Evolutionary conservation across 2,329 filamentous ascomycete species (phyloP), one percentile per base, ranked within the genome.

Genomic region (Colletotrichum neosansevieriae): DNA sequence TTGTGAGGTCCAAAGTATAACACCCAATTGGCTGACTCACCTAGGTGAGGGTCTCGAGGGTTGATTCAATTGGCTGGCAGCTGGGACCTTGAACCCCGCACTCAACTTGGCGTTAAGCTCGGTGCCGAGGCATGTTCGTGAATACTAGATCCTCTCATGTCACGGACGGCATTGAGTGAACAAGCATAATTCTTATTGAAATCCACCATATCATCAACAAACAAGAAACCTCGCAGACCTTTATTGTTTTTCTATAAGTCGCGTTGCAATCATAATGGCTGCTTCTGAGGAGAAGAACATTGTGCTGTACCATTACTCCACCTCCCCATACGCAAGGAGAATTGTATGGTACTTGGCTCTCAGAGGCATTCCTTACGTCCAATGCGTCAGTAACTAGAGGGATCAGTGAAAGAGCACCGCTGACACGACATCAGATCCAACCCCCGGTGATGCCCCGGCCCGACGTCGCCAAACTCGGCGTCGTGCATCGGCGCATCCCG

Each of bases 401-500:
- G 11, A 44, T 36, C 15, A 15, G 24, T 21, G 19, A 12, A 15
- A 44, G 40, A 57, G 63, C 45, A 51, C 38, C 36, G 40, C 45
- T 67, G 29, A 29, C 36, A 65, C 24, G 3, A 12, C 32, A 32
- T 24, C 69, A 91, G 89, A 77, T 89, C 57, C 91, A 93, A 88
- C 89, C 91, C 0, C 79, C 82, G 3, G 84, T 86, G 38, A 81
- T 93, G 75, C 91, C 91, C 6, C 88, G 91, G 29, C 89, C 90
- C 1, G 89, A 92, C 75, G 75, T 93, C 13, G 77, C 80, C 17
- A 79, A 81, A 1, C 83, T 94, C 13, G 89, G 89, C 29, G 83
- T 93, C 62, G 80, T 82, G 6, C 91, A 94, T 78, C 86, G 91
- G 4, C 89, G 91, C 65, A 92, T 93, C 64, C 91, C 91, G 1